Percentiles rank a stretch among this genome's conserved stretches.
Evolutionary conservation across 2,329 filamentous ascomycete species (phyloP).

Genomic region (Aspergillus ustus): DNA sequence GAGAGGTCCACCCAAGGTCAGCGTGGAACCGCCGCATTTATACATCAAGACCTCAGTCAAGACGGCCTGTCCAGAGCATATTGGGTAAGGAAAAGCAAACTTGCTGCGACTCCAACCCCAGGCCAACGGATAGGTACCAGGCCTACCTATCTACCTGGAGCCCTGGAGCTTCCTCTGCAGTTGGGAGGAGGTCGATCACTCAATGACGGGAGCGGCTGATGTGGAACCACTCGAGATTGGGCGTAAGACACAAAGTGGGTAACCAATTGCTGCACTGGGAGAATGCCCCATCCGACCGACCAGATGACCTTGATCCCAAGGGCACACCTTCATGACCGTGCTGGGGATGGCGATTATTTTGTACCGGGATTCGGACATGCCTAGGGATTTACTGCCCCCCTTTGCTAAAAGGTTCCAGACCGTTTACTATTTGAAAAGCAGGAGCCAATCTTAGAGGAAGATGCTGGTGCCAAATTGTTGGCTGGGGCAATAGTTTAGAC

Average conservation of each 20-base stretch:
- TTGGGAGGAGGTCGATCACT: constrained; percentile 16
- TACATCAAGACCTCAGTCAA: background rate
- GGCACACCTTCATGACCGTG: background rate
- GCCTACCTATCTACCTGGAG: background rate
- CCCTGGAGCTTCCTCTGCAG: constrained; percentile 1
- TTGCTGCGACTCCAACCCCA: background rate
- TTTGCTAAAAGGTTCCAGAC: background rate
- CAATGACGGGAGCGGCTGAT: constrained; percentile 26
- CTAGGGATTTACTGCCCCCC: background rate
- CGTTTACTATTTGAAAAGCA: background rate
- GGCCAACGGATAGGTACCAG: background rate
- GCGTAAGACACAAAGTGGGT: constrained; percentile 18
- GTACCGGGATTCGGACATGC: background rate
- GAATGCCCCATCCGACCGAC: constrained; percentile 19
- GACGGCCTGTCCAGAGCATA: background rate
- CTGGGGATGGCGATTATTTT: background rate
- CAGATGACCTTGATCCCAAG: constrained; percentile 26
- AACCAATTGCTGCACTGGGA: constrained; percentile 15
- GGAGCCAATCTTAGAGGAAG: constrained; percentile 8
- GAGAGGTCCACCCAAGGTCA: background rate
- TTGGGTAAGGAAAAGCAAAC: background rate
- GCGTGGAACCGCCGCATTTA: background rate
- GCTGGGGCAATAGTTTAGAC: constrained; percentile 5
- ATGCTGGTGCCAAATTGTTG: constrained; percentile 6
- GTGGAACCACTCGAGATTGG: constrained; percentile 29